Evolutionary conservation across 805 yeast species (phyloP).

Genomic region (Grigorovia jiainica): DNA sequence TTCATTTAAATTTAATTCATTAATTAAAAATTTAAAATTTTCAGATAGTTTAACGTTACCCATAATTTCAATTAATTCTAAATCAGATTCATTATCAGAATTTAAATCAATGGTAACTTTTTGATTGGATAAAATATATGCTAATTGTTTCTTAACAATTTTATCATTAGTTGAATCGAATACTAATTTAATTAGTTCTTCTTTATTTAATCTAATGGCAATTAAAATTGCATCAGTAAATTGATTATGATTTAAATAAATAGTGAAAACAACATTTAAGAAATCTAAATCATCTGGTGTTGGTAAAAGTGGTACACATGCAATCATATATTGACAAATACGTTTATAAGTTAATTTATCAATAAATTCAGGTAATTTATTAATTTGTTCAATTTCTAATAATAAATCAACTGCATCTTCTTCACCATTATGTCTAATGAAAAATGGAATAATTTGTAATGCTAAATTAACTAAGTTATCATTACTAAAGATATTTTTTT

Average conservation of each 20-base stretch:
- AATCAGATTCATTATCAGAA: conserved; percentile 19
- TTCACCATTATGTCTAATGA: conserved; percentile 91
- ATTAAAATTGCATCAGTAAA: conserved; percentile 83
- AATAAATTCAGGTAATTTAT: conserved; percentile 70
- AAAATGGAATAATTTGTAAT: conserved; percentile 74
- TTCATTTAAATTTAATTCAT: conserved; percentile 78
- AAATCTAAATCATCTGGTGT: conserved; percentile 88
- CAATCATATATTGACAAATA: conserved; percentile 88
- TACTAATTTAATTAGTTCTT: conserved; percentile 63
- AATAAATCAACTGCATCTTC: conserved; percentile 95
- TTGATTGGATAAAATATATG: conserved; percentile 79
- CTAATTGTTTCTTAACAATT: conserved; percentile 78
- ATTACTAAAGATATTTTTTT: conserved; percentile 17
- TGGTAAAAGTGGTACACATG: conserved; percentile 92
- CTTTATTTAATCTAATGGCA: conserved; percentile 85
- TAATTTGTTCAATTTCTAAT: conserved; percentile 81
- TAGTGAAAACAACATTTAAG: conserved; percentile 78
- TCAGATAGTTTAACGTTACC: conserved; percentile 72
- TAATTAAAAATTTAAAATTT: conserved; percentile 68
- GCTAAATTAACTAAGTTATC: conserved; percentile 53
- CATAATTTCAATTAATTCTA: conserved; percentile 64
- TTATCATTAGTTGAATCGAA: conserved; percentile 72
- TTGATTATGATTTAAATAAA: conserved; percentile 69
- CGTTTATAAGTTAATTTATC: conserved; percentile 78
- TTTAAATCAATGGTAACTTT: conserved; percentile 69